Evolutionary conservation across 2,329 filamentous ascomycete genomes (phyloP), one percentile per base, ranked within the genome.

Genomic region (Lachnellula cervina): DNA sequence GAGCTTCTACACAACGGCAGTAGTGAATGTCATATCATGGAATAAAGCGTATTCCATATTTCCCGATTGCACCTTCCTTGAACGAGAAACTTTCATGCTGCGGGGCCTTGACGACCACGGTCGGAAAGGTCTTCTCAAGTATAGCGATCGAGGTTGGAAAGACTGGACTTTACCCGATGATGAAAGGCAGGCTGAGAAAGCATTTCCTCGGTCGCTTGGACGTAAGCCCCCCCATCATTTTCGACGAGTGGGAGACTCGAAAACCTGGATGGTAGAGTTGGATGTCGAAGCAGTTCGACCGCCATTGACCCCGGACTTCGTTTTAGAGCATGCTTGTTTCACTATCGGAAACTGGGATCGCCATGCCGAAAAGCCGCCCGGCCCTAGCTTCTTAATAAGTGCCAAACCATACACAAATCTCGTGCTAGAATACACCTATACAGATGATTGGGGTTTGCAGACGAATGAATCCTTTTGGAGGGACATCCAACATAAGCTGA

Each of bases 11-110:
- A 48, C 28, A 5, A 53, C 51, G 23, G 46, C 46, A 11, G 45
- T 47, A 4, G 43, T 53, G 16, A 57, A 57, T 44, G 8, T 53
- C 16, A 57, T 57, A 28, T 35, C 50, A 13, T 57, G 55, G 55
- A 57, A 57, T 14, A 45, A 47, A 21, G 55, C 55, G 6, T 57
- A 57, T 51, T 57, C 43, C 6, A 49, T 57, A 23, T 57, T 54
- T 40, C 55, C 51, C 16, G 34, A 43, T 13, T 16, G 34, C 13
- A 53, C 55, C 9, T 49, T 57, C 25, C 45, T 52, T 16, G 50
- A 57, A 16, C 52, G 42, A 19, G 42, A 44, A 44, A 21, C 42
- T 23, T 44, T 44, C n/a, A 13, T 44, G 42, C 16, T 44, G 21
- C n/a, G 7, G 5, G 6, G 1, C n/a, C 37, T n/a, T 13, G 52